These are phyloP conservation scores for Solanum hybrid DNA, from an alignment of 305 asterid genomes.

Conservation along the genomic window DNA sequence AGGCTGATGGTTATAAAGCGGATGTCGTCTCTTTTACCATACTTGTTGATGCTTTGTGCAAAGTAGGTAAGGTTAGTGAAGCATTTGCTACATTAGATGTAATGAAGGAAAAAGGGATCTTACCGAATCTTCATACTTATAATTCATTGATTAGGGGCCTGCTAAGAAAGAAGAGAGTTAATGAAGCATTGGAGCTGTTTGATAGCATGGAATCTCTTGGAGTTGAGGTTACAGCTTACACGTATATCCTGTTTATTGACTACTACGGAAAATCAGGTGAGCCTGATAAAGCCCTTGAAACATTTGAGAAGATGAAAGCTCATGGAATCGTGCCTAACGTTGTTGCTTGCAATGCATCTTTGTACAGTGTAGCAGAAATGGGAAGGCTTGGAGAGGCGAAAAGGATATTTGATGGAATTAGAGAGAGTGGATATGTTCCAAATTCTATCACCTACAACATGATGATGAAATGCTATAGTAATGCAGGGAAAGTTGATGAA, in stretches of 20 bases:
- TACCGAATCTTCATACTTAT: conserved; percentile 80
- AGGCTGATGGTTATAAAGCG: conserved; percentile 64
- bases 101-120: conserved; percentile 54
- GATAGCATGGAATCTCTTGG: conserved; percentile 53
- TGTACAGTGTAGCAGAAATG: conserved; percentile 60
- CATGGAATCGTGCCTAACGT: conserved; percentile 70
- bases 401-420: conserved; percentile 55
- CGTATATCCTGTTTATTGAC: conserved; percentile 76
- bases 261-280: conserved; percentile 79
- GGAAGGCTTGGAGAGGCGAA: conserved; percentile 82
- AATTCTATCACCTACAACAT: conserved; percentile 83
- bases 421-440: conserved; percentile 62
- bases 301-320: conserved; percentile 74
- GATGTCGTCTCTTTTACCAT: conserved; percentile 85
- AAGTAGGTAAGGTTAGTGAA: conserved; percentile 53
- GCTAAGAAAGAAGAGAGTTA: conserved; percentile 44
- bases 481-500: conserved; percentile 65
- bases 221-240: conserved; percentile 46
- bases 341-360: conserved; percentile 76
- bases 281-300: conserved; percentile 66
- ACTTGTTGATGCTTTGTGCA: conserved; percentile 70
- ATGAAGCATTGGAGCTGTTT: conserved; percentile 59
- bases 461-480: conserved; percentile 88
- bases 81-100: conserved; percentile 55
- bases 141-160: conserved; percentile 81